phyloP scores from a whole-genome alignment of 176 grass and related monocot species.

The Aegilops bicornis region DNA sequence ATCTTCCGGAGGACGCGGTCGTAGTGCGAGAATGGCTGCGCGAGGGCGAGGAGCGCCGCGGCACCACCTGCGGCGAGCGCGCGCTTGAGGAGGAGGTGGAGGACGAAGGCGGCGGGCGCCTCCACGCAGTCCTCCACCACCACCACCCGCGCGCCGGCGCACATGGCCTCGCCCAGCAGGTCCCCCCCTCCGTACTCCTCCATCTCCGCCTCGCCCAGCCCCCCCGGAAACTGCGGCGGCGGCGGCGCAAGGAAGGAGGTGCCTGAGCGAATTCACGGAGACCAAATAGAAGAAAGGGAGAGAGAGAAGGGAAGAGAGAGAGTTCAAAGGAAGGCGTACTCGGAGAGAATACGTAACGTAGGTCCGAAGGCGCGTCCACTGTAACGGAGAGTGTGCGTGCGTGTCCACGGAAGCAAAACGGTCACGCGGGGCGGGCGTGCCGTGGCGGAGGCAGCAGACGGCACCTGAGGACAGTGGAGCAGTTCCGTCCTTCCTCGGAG shows the following conservation, averaged over 20 bases:
- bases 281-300: background rate
- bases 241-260: background rate
- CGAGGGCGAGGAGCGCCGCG: conserved; percentile 43
- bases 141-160: conserved; percentile 43
- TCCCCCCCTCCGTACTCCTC: conserved; percentile 27
- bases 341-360: fast-evolving
- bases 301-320: too few relatives aligned
- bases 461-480: background rate
- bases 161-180: conserved; percentile 61
- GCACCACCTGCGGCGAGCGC: background rate
- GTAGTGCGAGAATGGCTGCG: conserved; percentile 63
- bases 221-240: background rate
- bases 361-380: background rate
- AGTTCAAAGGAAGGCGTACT: background rate
- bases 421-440: background rate
- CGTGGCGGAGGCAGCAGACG: background rate
- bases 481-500: background rate
- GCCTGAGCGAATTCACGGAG: background rate
- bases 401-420: background rate
- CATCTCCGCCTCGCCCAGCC: conserved; percentile 7
- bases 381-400: background rate
- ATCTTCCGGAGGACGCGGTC: conserved; percentile 66
- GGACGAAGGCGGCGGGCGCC: conserved; percentile 56
- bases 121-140: conserved; percentile 74
- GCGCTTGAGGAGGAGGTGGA: conserved; percentile 66